Evolutionary conservation across 345 rosid species (phyloP), one percentile per base, ranked within the genome.

Genomic region (Cardamine occulta): DNA sequence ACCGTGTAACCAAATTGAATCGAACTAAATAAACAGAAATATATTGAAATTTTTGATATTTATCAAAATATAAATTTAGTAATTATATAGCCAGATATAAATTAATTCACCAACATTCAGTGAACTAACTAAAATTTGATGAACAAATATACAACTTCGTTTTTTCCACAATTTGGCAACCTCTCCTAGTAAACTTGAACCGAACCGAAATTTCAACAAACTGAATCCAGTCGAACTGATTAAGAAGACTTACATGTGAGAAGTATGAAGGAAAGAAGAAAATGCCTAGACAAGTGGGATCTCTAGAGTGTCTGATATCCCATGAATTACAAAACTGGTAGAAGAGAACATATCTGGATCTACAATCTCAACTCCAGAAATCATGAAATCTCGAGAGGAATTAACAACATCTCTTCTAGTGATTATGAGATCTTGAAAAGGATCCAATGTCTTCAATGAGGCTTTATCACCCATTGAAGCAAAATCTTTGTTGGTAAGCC

Each of bases 271-370:
- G 59, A 26, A 57, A 45, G 15, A 54, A 29, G 2, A 75, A 59
- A 28, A 34, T 47, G 65, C 0, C 32, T 55, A 78, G 9, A 32
- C 68, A 24, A 44, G 59, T 57, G 77, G 26, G 37, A 81, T 55
- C 54, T 81, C 62, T 29, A 86, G 80, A 79, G 85, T 78, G 40
- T 72, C 79, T 23, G 93, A 74, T 68, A 88, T 85, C 47, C 82
- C 91, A 70, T 93, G 96, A 71, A 90, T 76, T 29, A 86, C 78
- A 70, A 86, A 85, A 51, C 44, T 81, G 4, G 73, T 18, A 29
- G 89, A 91, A 37, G 62, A 70, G 72, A 83, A 82, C 48, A 88
- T 83, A 21, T 90, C 89, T 1, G 91, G 93, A 34, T 72, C 76
- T 19, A 79, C 73, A 54, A 90, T 83, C 78, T 82, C 76, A 59